Evolutionary conservation across 2,329 filamentous ascomycete genomes (phyloP), one percentile per base, ranked within the genome.

Genomic region (Simplicillium sp.): DNA sequence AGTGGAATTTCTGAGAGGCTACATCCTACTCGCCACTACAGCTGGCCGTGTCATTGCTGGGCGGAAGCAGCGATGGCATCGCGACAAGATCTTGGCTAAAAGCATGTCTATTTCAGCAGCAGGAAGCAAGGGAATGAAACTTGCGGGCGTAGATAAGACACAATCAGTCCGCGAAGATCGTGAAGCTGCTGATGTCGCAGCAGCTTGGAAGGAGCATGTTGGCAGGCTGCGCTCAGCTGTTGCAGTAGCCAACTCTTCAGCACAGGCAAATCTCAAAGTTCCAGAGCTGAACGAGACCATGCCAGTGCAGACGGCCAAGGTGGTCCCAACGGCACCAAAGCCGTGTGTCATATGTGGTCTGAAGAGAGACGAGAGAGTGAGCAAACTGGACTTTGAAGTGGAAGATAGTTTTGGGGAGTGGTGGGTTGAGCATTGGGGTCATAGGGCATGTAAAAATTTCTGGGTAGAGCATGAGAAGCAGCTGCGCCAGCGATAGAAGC

Each of bases 321-420:
- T 81, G n/a, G 87, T 80, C 2, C 68, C 87, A 8, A 84, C 79
- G 16, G 84, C 87, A 3, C 68, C 79, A 0, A 83, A 85, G 59
- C 68, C 82, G 1, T 97, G 90, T 62, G 75, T 89, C 38, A 67
- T 97, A 28, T 97, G 90, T 60, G 90, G 90, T 0, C 62, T 97
- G 48, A 92, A 86, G 64, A 71, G 90, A 48, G 87, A 95, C 33
- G 90, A 97, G 64, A 74, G 90, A 38, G 70, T 96, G 11, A 60
- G 66, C 15, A 87, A 81, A 54, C 75, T 92, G 29, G 88, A 94
- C 54, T 67, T 80, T 39, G 72, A 81, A 18, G 78, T 94, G 8
- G 81, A 90, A 52, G 90, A 97, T 59, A 88, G 84, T 58, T 96
- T 96, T 67, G 88, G 87, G 11, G 90, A 97, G 65, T 97, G 88